These are phyloP conservation scores for Pugionium dolabratum DNA, from an alignment of 345 rosid genomes.

Conservation along the genomic window DNA sequence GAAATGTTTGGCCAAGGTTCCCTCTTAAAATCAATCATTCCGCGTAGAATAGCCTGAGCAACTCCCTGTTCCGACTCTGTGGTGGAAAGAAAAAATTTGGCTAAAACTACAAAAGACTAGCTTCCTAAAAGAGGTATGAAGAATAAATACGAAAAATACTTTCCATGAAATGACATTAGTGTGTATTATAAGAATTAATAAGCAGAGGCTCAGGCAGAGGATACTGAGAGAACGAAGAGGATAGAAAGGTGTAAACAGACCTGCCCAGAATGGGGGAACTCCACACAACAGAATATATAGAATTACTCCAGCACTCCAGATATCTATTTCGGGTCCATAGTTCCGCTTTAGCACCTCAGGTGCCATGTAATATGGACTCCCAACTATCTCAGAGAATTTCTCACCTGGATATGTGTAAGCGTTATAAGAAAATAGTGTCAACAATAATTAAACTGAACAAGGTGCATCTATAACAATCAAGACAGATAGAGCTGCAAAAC, in stretches of 20 bases:
- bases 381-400: constrained; percentile 95
- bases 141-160: neutral
- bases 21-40: constrained; percentile 92
- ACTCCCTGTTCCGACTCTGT: constrained; percentile 99
- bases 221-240: neutral
- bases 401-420: constrained; percentile 58
- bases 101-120: constrained; percentile 7
- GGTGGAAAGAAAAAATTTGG: constrained; percentile 12
- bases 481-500: constrained; percentile 14
- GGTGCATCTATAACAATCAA: constrained; percentile 15
- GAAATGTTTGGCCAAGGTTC: constrained; percentile 99
- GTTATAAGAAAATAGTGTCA: constrained; percentile 4
- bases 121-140: constrained; percentile 6
- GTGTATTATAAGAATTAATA: neutral
- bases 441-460: neutral
- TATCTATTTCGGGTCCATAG: constrained; percentile 98
- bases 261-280: constrained; percentile 99
- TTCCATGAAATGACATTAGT: neutral
- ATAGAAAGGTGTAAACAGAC: constrained; percentile 45
- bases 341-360: constrained; percentile 97
- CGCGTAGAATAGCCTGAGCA: constrained; percentile 99
- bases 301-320: constrained; percentile 99
- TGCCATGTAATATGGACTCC: constrained; percentile 99
- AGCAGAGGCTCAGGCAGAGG: constrained; percentile 7
- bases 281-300: constrained; percentile 94